A percentile compares a stretch with the other conserved stretches of the same genome.
Conservation (phyloP, 2,329 filamentous ascomycete genomes). For the Scopulariopsis brevicaulis region DNA sequence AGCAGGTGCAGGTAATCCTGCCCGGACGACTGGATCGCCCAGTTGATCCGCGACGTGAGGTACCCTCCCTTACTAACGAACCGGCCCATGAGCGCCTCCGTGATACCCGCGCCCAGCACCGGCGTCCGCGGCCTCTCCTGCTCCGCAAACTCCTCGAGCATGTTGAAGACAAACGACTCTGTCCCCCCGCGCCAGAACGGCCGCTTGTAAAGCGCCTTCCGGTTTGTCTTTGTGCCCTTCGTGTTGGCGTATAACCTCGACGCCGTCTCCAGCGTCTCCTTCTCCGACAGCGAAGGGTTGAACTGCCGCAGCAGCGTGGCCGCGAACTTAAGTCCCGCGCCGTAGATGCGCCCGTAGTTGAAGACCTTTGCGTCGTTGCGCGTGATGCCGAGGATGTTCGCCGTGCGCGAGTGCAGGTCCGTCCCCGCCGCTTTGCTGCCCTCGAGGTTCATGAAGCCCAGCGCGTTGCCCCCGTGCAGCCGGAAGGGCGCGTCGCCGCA, state of each 20-base stretch:
- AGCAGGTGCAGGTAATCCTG: conserved; percentile 95
- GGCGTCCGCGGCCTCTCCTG: conserved; percentile 85
- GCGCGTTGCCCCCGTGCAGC: conserved; percentile 89
- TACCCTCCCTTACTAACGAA: conserved; percentile 85
- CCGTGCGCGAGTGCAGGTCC: conserved; percentile 89
- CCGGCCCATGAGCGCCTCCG: conserved; percentile 81
- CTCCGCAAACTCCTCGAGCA: conserved; percentile 93
- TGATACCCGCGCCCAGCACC: conserved; percentile 88
- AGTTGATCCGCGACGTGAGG: conserved; percentile 94
- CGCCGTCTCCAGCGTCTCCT: conserved; percentile 65
- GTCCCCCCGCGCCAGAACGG: conserved; percentile 94
- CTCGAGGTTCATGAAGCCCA: conserved; percentile 98
- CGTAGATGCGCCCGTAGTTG: conserved; percentile 98
- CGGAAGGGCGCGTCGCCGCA: conserved; percentile 92
- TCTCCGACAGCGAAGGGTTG: conserved; percentile 73
- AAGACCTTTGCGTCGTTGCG: conserved; percentile 95
- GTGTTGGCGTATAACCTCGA: conserved; percentile 76
- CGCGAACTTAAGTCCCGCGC: conserved; percentile 91
- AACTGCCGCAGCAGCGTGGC: conserved; percentile 85
- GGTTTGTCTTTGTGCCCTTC: conserved; percentile 76
- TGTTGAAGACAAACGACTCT: conserved; percentile 97
- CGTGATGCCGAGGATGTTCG: conserved; percentile 82
- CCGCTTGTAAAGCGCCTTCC: conserved; percentile 59
- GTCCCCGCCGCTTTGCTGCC: conserved; percentile 90
- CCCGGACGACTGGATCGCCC: conserved; percentile 95